A percentile compares a stretch with the other conserved stretches of the same genome.
phyloP scores from a whole-genome alignment of 2,329 filamentous ascomycete genomes.

The Tolypocladium ophioglossoides region DNA sequence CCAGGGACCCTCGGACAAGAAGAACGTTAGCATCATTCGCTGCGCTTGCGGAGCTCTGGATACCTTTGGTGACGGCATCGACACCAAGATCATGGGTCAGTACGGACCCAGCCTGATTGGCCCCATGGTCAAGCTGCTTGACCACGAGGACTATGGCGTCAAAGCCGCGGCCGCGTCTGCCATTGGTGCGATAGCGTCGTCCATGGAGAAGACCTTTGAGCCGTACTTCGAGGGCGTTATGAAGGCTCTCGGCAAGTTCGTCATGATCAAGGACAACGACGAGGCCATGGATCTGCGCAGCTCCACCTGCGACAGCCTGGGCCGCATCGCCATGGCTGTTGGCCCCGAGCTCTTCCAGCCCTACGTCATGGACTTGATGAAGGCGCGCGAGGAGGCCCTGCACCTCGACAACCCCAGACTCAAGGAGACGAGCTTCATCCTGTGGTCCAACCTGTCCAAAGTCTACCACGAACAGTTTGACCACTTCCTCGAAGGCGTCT shows the following conservation, averaged over 20 bases:
- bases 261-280: conserved; percentile 76
- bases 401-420: conserved; percentile 81
- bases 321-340: conserved; percentile 82
- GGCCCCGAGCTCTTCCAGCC: conserved; percentile 80
- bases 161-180: conserved; percentile 85
- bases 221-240: conserved; percentile 92
- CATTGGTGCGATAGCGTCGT: conserved; percentile 80
- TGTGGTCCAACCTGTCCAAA: conserved; percentile 91
- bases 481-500: conserved; percentile 66
- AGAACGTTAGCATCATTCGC: conserved; percentile 77
- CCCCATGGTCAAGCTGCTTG: conserved; percentile 73
- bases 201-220: conserved; percentile 71
- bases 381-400: conserved; percentile 82
- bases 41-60: conserved; percentile 86
- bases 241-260: conserved; percentile 75
- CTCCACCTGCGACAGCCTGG: conserved; percentile 85
- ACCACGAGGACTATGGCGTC: conserved; percentile 77
- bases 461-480: conserved; percentile 81
- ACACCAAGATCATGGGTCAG: conserved; percentile 60
- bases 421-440: conserved; percentile 91
- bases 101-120: conserved; percentile 79
- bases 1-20: conserved; percentile 57
- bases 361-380: conserved; percentile 84
- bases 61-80: conserved; percentile 81
- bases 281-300: conserved; percentile 85